Percentiles rank a stretch among this genome's conserved stretches.
Evolutionary conservation across 2,329 filamentous ascomycete species (phyloP).

Genomic region (Arthrobotrys iridis): DNA sequence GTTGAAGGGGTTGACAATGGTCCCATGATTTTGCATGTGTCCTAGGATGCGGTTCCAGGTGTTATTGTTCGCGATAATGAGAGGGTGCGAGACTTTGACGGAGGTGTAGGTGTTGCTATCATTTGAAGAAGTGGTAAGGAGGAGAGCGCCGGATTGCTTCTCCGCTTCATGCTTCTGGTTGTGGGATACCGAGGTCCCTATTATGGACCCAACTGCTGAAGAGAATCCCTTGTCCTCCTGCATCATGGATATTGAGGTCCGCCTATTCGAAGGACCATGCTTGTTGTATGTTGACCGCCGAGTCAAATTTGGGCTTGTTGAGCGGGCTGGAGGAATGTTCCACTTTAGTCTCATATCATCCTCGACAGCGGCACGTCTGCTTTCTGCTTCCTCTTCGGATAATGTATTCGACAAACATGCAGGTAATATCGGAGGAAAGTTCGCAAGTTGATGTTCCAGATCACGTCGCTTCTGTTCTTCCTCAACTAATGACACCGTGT

Average conservation of each 20-base stretch:
- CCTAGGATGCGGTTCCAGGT: conserved; percentile 42
- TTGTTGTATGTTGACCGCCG: conserved; percentile 49
- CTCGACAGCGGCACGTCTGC: conserved; percentile 33
- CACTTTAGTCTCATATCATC: conserved; percentile 48
- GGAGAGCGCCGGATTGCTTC: background rate
- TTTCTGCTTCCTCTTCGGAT: conserved; percentile 46
- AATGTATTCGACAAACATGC: conserved; percentile 38
- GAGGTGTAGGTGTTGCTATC: conserved; percentile 36
- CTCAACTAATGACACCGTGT: conserved; percentile 36
- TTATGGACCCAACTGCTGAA: conserved; percentile 5
- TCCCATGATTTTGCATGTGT: conserved; percentile 48
- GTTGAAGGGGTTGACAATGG: conserved; percentile 49
- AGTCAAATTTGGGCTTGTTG: conserved; percentile 38
- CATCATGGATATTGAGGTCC: conserved; percentile 32
- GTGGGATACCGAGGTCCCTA: background rate
- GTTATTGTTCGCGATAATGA: conserved; percentile 45
- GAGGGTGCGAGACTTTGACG: conserved; percentile 35
- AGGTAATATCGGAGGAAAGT: conserved; percentile 41
- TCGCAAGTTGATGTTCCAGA: conserved; percentile 42
- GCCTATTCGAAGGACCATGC: conserved; percentile 18
- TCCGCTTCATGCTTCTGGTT: conserved; percentile 16
- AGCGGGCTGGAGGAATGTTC: conserved; percentile 33
- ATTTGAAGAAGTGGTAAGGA: background rate
- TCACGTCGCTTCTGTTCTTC: conserved; percentile 46
- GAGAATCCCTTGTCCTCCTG: conserved; percentile 39